Evolutionary conservation across 495 filamentous ascomycete genomes (phyloP).

Genomic region (Collariella sp.): DNA sequence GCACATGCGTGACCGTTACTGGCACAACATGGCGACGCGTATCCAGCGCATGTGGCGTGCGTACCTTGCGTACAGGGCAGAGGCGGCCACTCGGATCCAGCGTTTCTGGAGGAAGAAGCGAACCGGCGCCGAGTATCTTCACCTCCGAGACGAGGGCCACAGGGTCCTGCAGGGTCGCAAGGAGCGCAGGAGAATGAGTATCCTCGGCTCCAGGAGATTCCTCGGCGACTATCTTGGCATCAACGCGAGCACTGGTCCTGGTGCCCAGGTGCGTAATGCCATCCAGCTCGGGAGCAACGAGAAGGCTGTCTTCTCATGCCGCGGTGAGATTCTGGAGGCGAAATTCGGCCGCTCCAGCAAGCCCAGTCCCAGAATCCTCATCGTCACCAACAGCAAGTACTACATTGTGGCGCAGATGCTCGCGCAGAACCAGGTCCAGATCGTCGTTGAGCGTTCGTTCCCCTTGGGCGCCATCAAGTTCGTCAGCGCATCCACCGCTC

Average conservation of each 20-base stretch:
- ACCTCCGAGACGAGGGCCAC: slow-evolving; percentile 86
- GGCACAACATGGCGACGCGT: slow-evolving; percentile 98
- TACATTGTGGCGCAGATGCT: slow-evolving; percentile 81
- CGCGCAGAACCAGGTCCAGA: slow-evolving; percentile 71
- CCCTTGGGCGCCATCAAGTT: slow-evolving; percentile 81
- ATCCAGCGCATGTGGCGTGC: slow-evolving; percentile 98
- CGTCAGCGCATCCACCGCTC: slow-evolving; percentile 63
- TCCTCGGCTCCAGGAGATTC: slow-evolving; percentile 86
- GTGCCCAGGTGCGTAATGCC: slow-evolving; percentile 67
- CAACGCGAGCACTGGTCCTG: slow-evolving; percentile 68
- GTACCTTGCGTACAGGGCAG: slow-evolving; percentile 82
- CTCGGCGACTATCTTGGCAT: slow-evolving; percentile 92
- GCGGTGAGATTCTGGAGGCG: slow-evolving; percentile 76
- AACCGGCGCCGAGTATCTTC: slow-evolving; percentile 76
- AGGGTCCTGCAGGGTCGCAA: slow-evolving; percentile 73
- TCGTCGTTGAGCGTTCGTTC: slow-evolving; percentile 71
- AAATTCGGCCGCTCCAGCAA: slow-evolving; percentile 97
- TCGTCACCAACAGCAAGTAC: slow-evolving; percentile 78
- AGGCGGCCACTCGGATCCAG: slow-evolving; percentile 90
- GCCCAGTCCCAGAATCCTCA: slow-evolving; percentile 70
- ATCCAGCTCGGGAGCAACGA: slow-evolving; percentile 59
- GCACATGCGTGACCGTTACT: slow-evolving; percentile 94
- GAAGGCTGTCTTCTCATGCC: slow-evolving; percentile 75
- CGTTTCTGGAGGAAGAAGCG: slow-evolving; percentile 88
- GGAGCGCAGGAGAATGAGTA: slow-evolving; percentile 80